Evolutionary conservation across 1,284 basidiomycete species (phyloP).

Genomic region (Trichosporon coremiiforme): DNA sequence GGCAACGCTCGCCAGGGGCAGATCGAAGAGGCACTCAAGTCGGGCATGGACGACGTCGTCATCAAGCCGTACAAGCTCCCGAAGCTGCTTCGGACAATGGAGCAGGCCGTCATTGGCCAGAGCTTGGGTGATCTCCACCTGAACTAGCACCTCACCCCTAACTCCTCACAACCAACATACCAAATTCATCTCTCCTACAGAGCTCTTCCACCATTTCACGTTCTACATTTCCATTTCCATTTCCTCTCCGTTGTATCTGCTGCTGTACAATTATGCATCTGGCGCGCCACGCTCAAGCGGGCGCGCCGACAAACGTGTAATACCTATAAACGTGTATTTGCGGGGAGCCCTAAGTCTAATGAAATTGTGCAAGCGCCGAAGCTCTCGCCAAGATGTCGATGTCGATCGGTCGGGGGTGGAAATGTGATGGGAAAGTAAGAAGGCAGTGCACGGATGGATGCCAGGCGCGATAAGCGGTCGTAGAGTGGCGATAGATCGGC

Average conservation of each 20-base stretch:
- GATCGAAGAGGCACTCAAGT: slow-evolving; percentile 39
- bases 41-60: slow-evolving; percentile 39
- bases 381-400: too few species aligned
- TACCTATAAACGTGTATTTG: neutral
- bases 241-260: neutral
- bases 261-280: neutral
- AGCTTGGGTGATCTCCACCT: neutral
- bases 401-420: too few species aligned
- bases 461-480: neutral
- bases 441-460: neutral
- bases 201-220: too few species aligned
- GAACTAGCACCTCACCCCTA: neutral
- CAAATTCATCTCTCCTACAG: too few species aligned
- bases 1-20: slow-evolving; percentile 50
- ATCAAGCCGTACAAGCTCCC: slow-evolving; percentile 41
- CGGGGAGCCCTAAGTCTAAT: neutral
- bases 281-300: neutral
- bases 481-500: neutral
- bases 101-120: slow-evolving; percentile 12
- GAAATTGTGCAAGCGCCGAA: too few species aligned
- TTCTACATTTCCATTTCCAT: too few species aligned
- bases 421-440: neutral
- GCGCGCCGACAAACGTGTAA: neutral
- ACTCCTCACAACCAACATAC: too few species aligned
- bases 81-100: slow-evolving; percentile 47